Percentiles rank a stretch among this genome's conserved stretches.
phyloP scores from a whole-genome alignment of 495 filamentous ascomycete species.

The Penicillium cinerascens region DNA sequence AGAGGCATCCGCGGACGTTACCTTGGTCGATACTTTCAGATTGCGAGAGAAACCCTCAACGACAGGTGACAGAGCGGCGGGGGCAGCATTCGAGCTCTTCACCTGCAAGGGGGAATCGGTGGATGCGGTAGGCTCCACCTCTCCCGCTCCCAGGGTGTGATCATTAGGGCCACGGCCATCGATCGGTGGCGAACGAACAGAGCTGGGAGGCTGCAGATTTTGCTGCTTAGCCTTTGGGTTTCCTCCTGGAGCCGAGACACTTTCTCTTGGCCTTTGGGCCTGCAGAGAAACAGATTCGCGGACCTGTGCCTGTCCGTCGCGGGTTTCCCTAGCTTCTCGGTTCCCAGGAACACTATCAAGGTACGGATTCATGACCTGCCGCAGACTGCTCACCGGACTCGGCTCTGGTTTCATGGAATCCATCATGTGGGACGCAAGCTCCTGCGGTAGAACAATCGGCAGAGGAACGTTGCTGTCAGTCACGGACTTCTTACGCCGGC shows the following conservation, averaged over 20 bases:
- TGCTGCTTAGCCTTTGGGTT: slow-evolving; percentile 22
- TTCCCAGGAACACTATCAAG: slow-evolving; percentile 36
- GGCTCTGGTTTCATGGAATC: slow-evolving; percentile 41
- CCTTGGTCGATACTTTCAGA: slow-evolving; percentile 12
- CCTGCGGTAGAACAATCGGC: slow-evolving; percentile 44
- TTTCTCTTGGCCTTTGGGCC: slow-evolving; percentile 27
- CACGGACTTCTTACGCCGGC: slow-evolving; percentile 84
- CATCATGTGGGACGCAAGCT: slow-evolving; percentile 24
- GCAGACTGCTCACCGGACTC: slow-evolving; percentile 85
- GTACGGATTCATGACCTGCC: slow-evolving; percentile 88
- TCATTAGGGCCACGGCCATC: slow-evolving; percentile 52
- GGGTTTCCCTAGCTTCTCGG: slow-evolving; percentile 20
- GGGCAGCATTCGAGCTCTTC: slow-evolving; percentile 17
- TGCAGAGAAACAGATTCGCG: slow-evolving; percentile 14
- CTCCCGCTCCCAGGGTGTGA: slow-evolving; percentile 14
- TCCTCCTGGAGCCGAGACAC: slow-evolving; percentile 18
- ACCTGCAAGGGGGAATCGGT: slow-evolving; percentile 22
- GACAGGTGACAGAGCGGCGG: slow-evolving; percentile 28
- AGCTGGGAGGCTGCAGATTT: slow-evolving; percentile 26
- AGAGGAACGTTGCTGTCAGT: slow-evolving; percentile 51
- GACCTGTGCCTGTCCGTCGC: slow-evolving; percentile 17
- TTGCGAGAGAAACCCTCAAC: slow-evolving; percentile 31
- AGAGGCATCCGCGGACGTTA: slow-evolving; percentile 17
- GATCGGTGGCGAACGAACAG: slow-evolving; percentile 44
- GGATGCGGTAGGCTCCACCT: slow-evolving; percentile 16